Evolutionary conservation across 2,329 filamentous ascomycete species (phyloP), one percentile per base, ranked within the genome.

Genomic region (Metarhizium robertsii): DNA sequence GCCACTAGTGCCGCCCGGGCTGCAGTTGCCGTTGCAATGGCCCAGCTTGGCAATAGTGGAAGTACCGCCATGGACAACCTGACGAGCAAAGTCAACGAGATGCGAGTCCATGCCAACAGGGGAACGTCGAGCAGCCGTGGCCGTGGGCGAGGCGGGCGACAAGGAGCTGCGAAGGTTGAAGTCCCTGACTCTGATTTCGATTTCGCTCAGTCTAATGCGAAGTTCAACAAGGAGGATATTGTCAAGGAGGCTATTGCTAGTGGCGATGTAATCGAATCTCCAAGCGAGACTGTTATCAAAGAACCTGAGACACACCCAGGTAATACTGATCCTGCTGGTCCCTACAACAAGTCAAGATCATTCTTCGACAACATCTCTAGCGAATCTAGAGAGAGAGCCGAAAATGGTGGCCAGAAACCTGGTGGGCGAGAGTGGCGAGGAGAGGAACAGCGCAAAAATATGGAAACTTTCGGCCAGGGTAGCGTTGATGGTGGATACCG

Each of bases 291-390:
- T 11, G 62, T 63, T 8, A 60, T 69, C 0, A 70, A 78, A 29
- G 68, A 69, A 11, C 64, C 65, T 2, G 72, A 77, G 42, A 70
- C 77, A 2, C 57, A 59, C 1, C 34, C 59, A 8, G 68, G 72
- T 14, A 71, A 77, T 1, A 71, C 77, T 13, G 65, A 71, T 18
- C 75, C 76, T 6, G 73, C 76, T 14, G 61, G 71, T 13, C 77
- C 83, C 0, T 99, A 99, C 74, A 92, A 96, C 76, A 96, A 91
- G 73, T 80, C 85, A 5, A 84, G 76, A 3, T 96, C 90, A 1
- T 99, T 99, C 78, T 99, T 99, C 67, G 94, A 99, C 73, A 96
- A 99, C 71, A 96, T 99, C 61, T 95, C 90, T 1, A 95, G 90
- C 61, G 94, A 99, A 69, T 81, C 89, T 59, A 95, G 88, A 70